A percentile compares a stretch with the other conserved stretches of the same genome.
phyloP scores from a whole-genome alignment of 352 stramenopile species.

The Lagenidium giganteum region DNA sequence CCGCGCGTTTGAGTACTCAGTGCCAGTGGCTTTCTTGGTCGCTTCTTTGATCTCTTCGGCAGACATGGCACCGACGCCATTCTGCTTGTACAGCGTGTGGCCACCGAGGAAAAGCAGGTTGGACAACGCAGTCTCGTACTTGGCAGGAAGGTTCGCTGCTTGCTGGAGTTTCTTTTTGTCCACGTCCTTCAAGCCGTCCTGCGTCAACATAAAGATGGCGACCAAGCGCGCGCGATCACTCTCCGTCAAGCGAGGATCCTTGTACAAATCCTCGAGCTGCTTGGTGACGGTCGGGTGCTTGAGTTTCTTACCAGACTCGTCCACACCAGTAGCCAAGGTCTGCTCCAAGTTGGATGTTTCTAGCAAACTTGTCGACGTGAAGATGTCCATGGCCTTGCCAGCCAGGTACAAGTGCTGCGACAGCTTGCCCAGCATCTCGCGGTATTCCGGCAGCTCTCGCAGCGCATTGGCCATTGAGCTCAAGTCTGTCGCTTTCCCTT shows the following conservation, averaged over 20 bases:
- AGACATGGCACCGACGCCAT: conserved; percentile 30
- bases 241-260: conserved; percentile 48
- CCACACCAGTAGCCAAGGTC: conserved; percentile 89
- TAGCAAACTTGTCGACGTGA: conserved; percentile 77
- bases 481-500: conserved; percentile 77
- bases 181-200: conserved; percentile 72
- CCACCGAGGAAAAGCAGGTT: conserved; percentile 52
- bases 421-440: conserved; percentile 90
- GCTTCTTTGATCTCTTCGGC: conserved; percentile 46
- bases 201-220: conserved; percentile 89
- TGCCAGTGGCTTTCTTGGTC: conserved; percentile 33
- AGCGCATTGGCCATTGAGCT: conserved; percentile 87
- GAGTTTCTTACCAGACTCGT: conserved; percentile 84
- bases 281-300: conserved; percentile 78
- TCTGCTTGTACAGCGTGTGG: conserved; percentile 37
- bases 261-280: conserved; percentile 78
- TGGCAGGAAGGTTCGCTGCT: conserved; percentile 61
- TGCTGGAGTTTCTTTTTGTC: conserved; percentile 78
- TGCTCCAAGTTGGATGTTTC: conserved; percentile 91
- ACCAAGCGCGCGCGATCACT: conserved; percentile 86
- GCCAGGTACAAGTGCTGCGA: conserved; percentile 91
- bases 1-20: conserved; percentile 63
- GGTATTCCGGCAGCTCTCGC: conserved; percentile 91
- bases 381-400: conserved; percentile 90
- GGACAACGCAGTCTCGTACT: conserved; percentile 33